Conservation (phyloP, 257 asterid species). For the Ocimum tenuiflorum region DNA sequence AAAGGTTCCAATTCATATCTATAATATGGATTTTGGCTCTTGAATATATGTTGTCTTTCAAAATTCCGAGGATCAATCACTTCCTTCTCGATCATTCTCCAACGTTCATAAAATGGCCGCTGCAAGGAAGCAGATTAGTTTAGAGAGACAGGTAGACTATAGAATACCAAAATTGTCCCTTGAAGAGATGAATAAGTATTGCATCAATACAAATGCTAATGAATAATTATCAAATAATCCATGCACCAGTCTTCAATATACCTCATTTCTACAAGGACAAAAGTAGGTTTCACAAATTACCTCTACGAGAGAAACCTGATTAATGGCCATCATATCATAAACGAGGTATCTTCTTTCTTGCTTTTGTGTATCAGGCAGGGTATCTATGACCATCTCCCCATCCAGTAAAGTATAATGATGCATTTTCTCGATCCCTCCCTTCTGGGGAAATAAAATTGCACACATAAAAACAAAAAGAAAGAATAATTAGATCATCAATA, state of each 20-base stretch:
- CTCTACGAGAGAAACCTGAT: conserved; percentile 72
- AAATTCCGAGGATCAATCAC: conserved; percentile 79
- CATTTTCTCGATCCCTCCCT: conserved; percentile 55
- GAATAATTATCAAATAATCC: neutral
- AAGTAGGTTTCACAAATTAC: conserved; percentile 24
- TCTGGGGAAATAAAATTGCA: conserved; percentile 29
- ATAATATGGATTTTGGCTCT: conserved; percentile 62
- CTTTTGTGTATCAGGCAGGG: conserved; percentile 70
- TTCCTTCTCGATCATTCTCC: conserved; percentile 95
- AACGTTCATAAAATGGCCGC: conserved; percentile 91
- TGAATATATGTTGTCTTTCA: conserved; percentile 55
- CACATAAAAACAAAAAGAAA: neutral
- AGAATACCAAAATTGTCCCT: neutral
- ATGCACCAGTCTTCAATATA: neutral
- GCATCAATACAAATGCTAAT: neutral
- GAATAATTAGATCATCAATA: conserved; percentile 4
- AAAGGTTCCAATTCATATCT: conserved; percentile 92
- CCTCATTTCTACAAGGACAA: too few relatives aligned
- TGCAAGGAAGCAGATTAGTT: conserved; percentile 31
- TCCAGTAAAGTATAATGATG: conserved; percentile 95
- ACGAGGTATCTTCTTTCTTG: conserved; percentile 91
- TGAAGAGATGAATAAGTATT: neutral
- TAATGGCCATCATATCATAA: conserved; percentile 93
- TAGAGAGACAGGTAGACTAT: neutral
- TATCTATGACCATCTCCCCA: conserved; percentile 96